Base-by-base conservation (phyloP, 163 green algal species). In the Picocystis sp. region DNA sequence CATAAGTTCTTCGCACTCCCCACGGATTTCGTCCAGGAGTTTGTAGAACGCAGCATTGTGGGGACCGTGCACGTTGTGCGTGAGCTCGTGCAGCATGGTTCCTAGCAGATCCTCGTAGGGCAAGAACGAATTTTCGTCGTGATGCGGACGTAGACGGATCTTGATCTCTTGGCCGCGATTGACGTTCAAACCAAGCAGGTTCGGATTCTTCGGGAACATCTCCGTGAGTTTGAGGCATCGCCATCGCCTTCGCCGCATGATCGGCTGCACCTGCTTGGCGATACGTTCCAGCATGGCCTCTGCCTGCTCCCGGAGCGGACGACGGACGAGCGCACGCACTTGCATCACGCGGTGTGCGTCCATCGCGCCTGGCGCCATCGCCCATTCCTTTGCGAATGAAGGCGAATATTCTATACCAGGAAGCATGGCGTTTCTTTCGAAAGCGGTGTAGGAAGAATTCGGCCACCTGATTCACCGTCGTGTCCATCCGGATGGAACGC, bases 1-100 rank as follows among this genome's bases (percentile, higher is more conserved):
- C 62, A 89, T 83, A 21, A 92, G 66, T 46, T 83, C 73, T 59
- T 93, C 84, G 44, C 74, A 82, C 66, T 93, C 83, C 54, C 76
- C 63, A 22, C 54, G 86, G 22, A 93, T 61, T 55, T 92, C 74
- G 42, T 92, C 80, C 12, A 92, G 67, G 21, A 90, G 60, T 53
- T 79, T 80, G 66, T 87, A 92, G 47, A 92, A 92, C 1, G 52
- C 33, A 15, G 60, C 69, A 56, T 81, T 66, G 62, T 89, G 79
- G 15, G 79, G 76, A 2, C 78, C 70, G 15, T 61, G 38, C 25
- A 74, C 63, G 49, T 78, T 90, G 66, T 90, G 80, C 2, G 57
- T 64, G 25, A 92, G 75, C 67, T 94, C 85, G 55, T 94, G 85
- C 45, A 94, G 74, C 81, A 94, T 87, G 3, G 83, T 94, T 19